Conservation (phyloP, 2,329 filamentous ascomycete genomes). For the Aspergillus awamori region DNA sequence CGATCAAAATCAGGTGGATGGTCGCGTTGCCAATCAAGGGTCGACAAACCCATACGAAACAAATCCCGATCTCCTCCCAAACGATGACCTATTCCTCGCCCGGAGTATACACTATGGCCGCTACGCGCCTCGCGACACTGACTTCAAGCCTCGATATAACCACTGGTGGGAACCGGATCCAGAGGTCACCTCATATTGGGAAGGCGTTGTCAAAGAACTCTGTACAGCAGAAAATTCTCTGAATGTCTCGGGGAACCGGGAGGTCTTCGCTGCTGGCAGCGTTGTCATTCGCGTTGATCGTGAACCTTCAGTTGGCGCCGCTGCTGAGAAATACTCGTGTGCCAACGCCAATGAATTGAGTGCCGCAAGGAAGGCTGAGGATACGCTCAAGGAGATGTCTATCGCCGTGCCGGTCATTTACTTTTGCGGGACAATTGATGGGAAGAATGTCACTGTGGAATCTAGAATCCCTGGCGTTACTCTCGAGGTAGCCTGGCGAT, state of each 20-base stretch:
- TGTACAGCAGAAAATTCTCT: conserved; percentile 38
- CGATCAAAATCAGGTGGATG: conserved; percentile 28
- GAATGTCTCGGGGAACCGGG: conserved; percentile 33
- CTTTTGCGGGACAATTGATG: conserved; percentile 42
- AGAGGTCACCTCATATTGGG: conserved; percentile 39
- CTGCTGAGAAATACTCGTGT: conserved; percentile 36
- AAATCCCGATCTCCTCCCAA: conserved; percentile 32
- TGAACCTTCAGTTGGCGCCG: conserved; percentile 27
- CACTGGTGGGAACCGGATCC: conserved; percentile 38
- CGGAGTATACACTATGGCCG: conserved; percentile 39
- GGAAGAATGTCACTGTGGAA: conserved; percentile 44
- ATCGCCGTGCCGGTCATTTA: conserved; percentile 40
- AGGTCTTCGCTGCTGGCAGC: conserved; percentile 40
- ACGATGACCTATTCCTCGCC: conserved; percentile 38
- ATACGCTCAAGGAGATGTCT: conserved; percentile 35
- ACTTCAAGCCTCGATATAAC: conserved; percentile 40
- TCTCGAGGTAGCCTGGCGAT: conserved; percentile 43
- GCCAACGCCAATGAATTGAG: conserved; percentile 43
- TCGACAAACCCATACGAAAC: conserved; percentile 40
- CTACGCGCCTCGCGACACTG: conserved; percentile 35
- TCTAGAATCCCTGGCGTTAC: conserved; percentile 45
- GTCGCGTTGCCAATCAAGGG: conserved; percentile 17
- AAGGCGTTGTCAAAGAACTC: conserved; percentile 34
- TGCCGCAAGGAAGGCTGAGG: conserved; percentile 39
- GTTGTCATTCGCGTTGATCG: conserved; percentile 42